Conservation (phyloP, 495 filamentous ascomycete genomes). For the Penicillium desertorum region DNA sequence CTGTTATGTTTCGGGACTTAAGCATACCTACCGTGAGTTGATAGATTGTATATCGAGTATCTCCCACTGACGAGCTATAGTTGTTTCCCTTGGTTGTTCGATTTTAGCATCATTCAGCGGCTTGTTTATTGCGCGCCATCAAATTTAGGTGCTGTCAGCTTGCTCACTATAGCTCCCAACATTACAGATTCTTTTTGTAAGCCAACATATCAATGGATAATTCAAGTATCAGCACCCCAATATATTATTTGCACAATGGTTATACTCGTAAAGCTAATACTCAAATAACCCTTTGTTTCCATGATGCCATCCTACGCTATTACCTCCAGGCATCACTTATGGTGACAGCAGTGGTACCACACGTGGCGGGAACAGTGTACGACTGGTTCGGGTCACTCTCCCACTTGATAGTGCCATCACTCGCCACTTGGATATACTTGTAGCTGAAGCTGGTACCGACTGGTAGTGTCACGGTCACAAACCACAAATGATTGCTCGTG, state of each 20-base stretch:
- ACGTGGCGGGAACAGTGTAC: conserved; percentile 54
- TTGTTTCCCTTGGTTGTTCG: conserved; percentile 34
- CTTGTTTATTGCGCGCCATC: conserved; percentile 33
- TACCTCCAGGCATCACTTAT: conserved; percentile 37
- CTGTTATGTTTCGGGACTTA: conserved; percentile 38
- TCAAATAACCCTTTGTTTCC: neutral
- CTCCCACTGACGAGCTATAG: conserved; percentile 10
- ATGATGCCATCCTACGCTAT: neutral
- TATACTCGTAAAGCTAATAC: neutral
- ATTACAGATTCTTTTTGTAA: too few relatives aligned
- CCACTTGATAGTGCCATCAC: conserved; percentile 57
- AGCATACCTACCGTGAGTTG: conserved; percentile 39
- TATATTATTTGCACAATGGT: too few relatives aligned
- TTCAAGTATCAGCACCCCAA: too few relatives aligned
- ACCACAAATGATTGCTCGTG: conserved; percentile 57
- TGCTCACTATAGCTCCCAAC: too few relatives aligned
- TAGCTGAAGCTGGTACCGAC: conserved; percentile 59
- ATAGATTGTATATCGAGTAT: neutral
- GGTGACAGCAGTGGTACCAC: conserved; percentile 41
- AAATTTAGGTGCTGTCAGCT: too few relatives aligned
- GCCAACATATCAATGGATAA: too few relatives aligned
- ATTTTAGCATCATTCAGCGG: conserved; percentile 30
- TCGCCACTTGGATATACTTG: conserved; percentile 63
- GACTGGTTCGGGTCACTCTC: conserved; percentile 63
- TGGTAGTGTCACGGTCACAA: conserved; percentile 47